Percentiles rank a stretch among this genome's conserved stretches.
phyloP scores from a whole-genome alignment of 2,329 filamentous ascomycete genomes.

The Fusarium euwallaceae region DNA sequence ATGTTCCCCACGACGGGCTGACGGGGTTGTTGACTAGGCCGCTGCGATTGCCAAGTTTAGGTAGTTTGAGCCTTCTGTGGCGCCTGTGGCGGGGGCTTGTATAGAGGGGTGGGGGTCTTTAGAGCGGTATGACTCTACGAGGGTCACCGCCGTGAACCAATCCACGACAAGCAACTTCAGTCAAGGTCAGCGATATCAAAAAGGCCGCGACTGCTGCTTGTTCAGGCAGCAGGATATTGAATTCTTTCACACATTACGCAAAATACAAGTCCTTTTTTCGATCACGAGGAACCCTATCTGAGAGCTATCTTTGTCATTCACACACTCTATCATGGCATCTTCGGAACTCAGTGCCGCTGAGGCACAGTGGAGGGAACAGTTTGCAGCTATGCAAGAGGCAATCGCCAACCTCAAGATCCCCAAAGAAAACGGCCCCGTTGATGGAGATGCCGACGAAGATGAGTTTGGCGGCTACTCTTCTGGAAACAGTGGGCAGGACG shows the following conservation, averaged over 20 bases:
- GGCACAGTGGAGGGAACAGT: constrained; percentile 85
- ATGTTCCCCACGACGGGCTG: constrained; percentile 45
- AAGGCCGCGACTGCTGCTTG: constrained; percentile 15
- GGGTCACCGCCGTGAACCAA: constrained; percentile 31
- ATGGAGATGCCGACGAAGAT: constrained; percentile 71
- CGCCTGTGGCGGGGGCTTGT: constrained; percentile 34
- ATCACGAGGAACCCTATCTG: not conserved
- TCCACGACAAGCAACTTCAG: constrained; percentile 26
- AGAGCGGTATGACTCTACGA: constrained; percentile 42
- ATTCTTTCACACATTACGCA: not conserved
- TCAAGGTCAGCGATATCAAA: constrained; percentile 30
- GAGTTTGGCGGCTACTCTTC: constrained; percentile 69
- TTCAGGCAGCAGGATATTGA: constrained; percentile 31
- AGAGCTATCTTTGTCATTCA: not conserved
- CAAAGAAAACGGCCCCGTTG: constrained; percentile 51
- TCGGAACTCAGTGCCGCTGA: constrained; percentile 57
- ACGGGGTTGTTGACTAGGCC: constrained; percentile 29
- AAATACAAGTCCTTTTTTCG: not conserved
- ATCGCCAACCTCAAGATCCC: constrained; percentile 78
- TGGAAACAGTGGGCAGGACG: constrained; percentile 79
- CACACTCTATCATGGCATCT: constrained; percentile 51
- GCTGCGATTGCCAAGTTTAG: constrained; percentile 35
- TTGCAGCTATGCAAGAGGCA: constrained; percentile 87
- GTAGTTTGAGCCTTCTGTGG: constrained; percentile 25
- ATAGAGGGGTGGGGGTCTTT: constrained; percentile 22